phyloP scores from a whole-genome alignment of 306 rosid species.

The Prunus mume region DNA sequence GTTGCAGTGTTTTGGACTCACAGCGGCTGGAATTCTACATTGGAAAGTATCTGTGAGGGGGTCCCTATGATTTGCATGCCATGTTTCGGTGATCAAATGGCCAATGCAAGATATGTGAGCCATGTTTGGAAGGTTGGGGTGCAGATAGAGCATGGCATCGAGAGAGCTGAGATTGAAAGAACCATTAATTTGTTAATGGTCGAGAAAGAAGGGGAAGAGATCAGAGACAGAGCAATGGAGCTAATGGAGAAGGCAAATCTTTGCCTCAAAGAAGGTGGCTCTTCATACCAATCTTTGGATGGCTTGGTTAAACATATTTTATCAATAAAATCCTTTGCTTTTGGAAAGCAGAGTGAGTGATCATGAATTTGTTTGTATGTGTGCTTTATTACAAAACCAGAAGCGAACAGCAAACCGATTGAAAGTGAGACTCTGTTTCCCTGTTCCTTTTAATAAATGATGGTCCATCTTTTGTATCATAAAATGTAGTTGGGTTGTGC shows the following conservation, averaged over 20 bases:
- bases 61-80: conserved; percentile 64
- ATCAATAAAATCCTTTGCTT: not conserved
- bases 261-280: conserved; percentile 28
- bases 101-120: conserved; percentile 48
- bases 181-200: conserved; percentile 34
- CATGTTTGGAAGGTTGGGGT: conserved; percentile 56
- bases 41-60: conserved; percentile 62
- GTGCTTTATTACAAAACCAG: too few relatives aligned
- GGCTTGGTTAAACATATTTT: conserved; percentile 11
- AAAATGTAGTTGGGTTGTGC: too few relatives aligned
- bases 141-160: conserved; percentile 22
- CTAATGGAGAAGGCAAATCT: conserved; percentile 35
- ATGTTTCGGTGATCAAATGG: conserved; percentile 42
- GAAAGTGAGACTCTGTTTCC: too few relatives aligned
- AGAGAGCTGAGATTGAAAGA: conserved; percentile 42
- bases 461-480: too few relatives aligned
- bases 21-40: conserved; percentile 60
- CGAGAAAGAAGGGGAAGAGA: conserved; percentile 38
- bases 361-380: too few relatives aligned
- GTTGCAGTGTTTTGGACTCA: conserved; percentile 62
- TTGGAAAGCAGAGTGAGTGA: not conserved
- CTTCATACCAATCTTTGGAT: conserved; percentile 15
- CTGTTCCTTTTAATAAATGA: too few relatives aligned
- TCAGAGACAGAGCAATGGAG: conserved; percentile 30
- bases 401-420: too few relatives aligned